Evolutionary conservation across 1,284 basidiomycete genomes (phyloP).

Genomic region (Mycena sp.): DNA sequence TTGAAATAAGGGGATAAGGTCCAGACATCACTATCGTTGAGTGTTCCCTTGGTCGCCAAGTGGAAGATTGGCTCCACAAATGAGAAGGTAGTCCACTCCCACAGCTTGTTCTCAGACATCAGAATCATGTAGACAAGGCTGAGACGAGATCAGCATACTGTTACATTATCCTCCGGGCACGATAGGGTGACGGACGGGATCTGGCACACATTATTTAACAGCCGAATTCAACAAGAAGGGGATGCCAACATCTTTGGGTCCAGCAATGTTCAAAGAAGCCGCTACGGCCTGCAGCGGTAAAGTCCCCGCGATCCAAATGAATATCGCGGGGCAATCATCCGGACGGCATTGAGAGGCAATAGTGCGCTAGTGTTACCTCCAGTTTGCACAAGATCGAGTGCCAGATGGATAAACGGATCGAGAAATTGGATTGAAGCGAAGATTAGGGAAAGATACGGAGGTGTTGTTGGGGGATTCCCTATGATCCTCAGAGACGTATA

Average conservation of each 20-base stretch:
- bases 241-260: constrained; percentile 53
- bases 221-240: constrained; percentile 8
- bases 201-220: constrained; percentile 41
- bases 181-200: constrained; percentile 58
- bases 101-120: constrained; percentile 48
- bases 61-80: constrained; percentile 79
- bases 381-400: constrained; percentile 38
- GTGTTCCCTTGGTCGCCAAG: constrained; percentile 62
- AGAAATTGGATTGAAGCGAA: constrained; percentile 50
- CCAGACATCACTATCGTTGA: constrained; percentile 80
- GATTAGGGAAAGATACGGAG: constrained; percentile 60
- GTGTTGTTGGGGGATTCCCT: constrained; percentile 54
- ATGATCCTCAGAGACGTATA: constrained; percentile 53
- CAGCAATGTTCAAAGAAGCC: constrained; percentile 59
- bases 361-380: constrained; percentile 10
- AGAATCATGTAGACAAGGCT: not conserved
- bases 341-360: constrained; percentile 41
- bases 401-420: constrained; percentile 41
- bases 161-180: constrained; percentile 78
- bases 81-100: constrained; percentile 81
- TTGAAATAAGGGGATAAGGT: constrained; percentile 74
- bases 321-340: constrained; percentile 45
- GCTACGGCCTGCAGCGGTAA: constrained; percentile 56
- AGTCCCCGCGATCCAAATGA: constrained; percentile 62
- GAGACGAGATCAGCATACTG: constrained; percentile 31